These are phyloP conservation scores for Ogataea allantospora DNA, from an alignment of 805 yeast species.

Conservation along the genomic window DNA sequence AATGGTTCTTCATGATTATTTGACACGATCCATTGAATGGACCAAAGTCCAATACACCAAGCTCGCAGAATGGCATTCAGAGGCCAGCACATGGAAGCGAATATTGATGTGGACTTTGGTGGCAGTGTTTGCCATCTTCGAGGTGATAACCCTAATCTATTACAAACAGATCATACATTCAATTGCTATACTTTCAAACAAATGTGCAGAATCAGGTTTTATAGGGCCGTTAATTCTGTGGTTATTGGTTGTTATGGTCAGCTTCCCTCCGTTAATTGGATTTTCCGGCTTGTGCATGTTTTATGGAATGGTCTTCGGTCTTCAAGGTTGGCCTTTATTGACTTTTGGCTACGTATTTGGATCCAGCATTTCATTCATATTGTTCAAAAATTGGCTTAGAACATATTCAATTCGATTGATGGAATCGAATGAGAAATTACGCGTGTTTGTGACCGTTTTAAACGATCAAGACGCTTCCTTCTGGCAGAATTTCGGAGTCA, in stretches of 20 bases:
- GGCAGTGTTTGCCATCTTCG: no score
- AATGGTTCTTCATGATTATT: no score
- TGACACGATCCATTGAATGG: neutral
- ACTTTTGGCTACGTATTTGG: conserved; percentile 71
- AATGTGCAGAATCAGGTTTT: conserved; percentile 34
- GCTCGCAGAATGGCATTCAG: neutral
- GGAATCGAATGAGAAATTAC: conserved; percentile 58
- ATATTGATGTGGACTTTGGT: conserved; percentile 5
- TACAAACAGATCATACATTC: conserved; percentile 38
- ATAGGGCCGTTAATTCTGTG: conserved; percentile 43
- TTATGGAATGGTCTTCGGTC: conserved; percentile 82
- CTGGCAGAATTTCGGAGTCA: conserved; percentile 60
- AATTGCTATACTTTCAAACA: conserved; percentile 45
- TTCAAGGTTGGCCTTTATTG: conserved; percentile 78
- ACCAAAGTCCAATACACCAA: neutral
- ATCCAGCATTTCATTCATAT: conserved; percentile 68
- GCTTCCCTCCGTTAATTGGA: conserved; percentile 91
- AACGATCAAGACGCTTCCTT: conserved; percentile 44
- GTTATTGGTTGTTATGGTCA: conserved; percentile 55
- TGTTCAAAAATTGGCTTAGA: conserved; percentile 59
- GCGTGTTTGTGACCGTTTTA: conserved; percentile 71
- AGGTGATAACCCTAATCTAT: no score
- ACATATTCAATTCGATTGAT: conserved; percentile 61
- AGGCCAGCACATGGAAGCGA: conserved; percentile 8
- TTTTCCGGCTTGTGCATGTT: conserved; percentile 65